These are phyloP conservation scores for Peronospora destructor DNA, from an alignment of 352 stramenopile genomes.

Conservation along the genomic window DNA sequence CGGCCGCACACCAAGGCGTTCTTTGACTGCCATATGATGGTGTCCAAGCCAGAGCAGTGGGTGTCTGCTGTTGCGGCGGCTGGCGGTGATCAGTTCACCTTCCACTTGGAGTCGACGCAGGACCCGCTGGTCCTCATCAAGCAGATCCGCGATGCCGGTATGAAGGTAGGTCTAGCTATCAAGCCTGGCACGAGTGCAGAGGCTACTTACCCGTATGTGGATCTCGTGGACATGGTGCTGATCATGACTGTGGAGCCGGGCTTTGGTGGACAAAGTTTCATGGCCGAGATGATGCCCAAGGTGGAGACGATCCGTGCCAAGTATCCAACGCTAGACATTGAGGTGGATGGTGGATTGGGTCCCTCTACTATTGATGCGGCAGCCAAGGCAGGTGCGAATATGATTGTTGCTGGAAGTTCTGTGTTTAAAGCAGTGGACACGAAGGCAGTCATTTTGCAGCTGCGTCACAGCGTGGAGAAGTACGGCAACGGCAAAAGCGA, in stretches of 20 bases:
- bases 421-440: slow-evolving; percentile 86
- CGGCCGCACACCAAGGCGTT: slow-evolving; percentile 83
- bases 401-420: slow-evolving; percentile 94
- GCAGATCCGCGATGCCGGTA: slow-evolving; percentile 81
- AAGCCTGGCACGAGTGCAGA: slow-evolving; percentile 92
- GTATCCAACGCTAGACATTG: slow-evolving; percentile 94
- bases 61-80: slow-evolving; percentile 92
- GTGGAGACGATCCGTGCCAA: slow-evolving; percentile 82
- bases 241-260: slow-evolving; percentile 98
- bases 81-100: slow-evolving; percentile 93
- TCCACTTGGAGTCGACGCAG: slow-evolving; percentile 89
- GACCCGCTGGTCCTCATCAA: slow-evolving; percentile 71
- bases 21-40: slow-evolving; percentile 99
- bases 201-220: slow-evolving; percentile 71
- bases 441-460: slow-evolving; percentile 58
- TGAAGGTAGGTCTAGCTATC: slow-evolving; percentile 94
- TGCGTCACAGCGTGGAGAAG: slow-evolving; percentile 81
- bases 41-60: slow-evolving; percentile 93
- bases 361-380: slow-evolving; percentile 91
- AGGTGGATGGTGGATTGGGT: slow-evolving; percentile 94
- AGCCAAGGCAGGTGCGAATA: slow-evolving; percentile 92
- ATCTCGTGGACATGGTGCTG: slow-evolving; percentile 92
- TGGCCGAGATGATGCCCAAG: slow-evolving; percentile 94
- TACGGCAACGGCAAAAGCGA: slow-evolving; percentile 71
- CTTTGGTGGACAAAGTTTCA: slow-evolving; percentile 96